Base-by-base conservation (phyloP, 2,329 filamentous ascomycete genomes). In the Hypomyces perniciosus region DNA sequence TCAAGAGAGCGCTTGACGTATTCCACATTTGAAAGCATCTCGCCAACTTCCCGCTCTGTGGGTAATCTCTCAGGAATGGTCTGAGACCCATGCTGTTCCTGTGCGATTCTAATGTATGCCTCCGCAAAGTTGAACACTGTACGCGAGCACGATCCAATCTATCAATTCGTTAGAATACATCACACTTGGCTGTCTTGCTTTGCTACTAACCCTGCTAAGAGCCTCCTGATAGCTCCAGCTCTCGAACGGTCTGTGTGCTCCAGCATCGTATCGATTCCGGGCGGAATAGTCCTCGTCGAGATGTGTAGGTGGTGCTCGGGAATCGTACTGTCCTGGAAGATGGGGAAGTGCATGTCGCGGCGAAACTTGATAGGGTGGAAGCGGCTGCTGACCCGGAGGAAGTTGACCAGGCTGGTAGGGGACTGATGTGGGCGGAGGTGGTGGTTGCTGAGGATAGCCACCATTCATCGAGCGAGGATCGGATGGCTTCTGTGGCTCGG, bases 111-210 rank as follows among this genome's bases (percentile, higher is more conserved):
- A 5, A 69, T 68, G 48, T 80, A 82, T 1, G 75, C 76, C 55
- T 82, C 79, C 33, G 78, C 76, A 59, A 82, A 83, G 54, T 77
- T 77, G 59, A 70, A 77, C 7, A 81, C 70, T 1, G 77, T 81
- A 34, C 78, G 73, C 12, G 77, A 74, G 4, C 72, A 71, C 49
- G 70, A 72, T 40, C 71, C 72, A 57, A 81, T 77, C 79, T 81
- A 61, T 37, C 12, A 13, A 0, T 29, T 44, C 39, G 51, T 62
- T 45, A 66, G 60, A 48, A 48, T 30, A 28, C 10, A 28, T 9
- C 4, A 10, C 10, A 10, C 34, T 9, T 9, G 4, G 12, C n/a
- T 31, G 10, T 28, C 13, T 12, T 35, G 40, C 4, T 3, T 26
- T 1, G 13, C 20, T 35, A 68, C 74, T 55, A 63, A 80, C 79